Percentiles rank a stretch among this genome's conserved stretches.
phyloP scores from a whole-genome alignment of 139 green algal species.

The Ulvella scutata region DNA sequence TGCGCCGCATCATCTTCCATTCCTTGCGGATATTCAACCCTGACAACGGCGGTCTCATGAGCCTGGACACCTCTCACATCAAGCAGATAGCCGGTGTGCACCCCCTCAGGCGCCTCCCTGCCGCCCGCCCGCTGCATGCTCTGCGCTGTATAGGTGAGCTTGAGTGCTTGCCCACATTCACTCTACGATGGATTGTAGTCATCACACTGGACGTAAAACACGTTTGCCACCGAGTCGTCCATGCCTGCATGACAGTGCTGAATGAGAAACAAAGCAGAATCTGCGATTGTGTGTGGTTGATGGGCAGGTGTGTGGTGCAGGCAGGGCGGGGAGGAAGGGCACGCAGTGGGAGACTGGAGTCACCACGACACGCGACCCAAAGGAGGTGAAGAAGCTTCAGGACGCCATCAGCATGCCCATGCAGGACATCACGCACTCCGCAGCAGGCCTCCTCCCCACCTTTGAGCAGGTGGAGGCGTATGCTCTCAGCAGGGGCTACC shows the following conservation, averaged over 20 bases:
- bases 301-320: not conserved
- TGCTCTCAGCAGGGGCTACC: not conserved
- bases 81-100: constrained; percentile 48
- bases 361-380: not conserved
- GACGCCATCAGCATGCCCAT: not conserved
- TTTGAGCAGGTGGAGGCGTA: constrained; percentile 3
- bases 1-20: constrained; percentile 78
- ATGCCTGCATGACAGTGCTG: too few relatives aligned
- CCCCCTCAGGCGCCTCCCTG: too few relatives aligned
- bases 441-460: constrained; percentile 15
- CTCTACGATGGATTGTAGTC: too few relatives aligned
- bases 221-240: too few relatives aligned
- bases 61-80: constrained; percentile 22
- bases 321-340: not conserved
- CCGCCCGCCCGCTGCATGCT: too few relatives aligned
- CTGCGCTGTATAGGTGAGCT: too few relatives aligned
- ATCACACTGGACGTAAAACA: too few relatives aligned
- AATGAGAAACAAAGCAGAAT: too few relatives aligned
- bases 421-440: constrained; percentile 2
- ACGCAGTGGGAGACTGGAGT: not conserved
- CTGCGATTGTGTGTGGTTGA: too few relatives aligned
- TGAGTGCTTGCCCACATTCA: too few relatives aligned
- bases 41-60: constrained; percentile 7
- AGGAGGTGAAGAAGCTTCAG: not conserved
- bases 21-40: constrained; percentile 64